A percentile compares a stretch with the other conserved stretches of the same genome.
phyloP scores from a whole-genome alignment of 257 asterid species.

The Solanum etuberosum region DNA sequence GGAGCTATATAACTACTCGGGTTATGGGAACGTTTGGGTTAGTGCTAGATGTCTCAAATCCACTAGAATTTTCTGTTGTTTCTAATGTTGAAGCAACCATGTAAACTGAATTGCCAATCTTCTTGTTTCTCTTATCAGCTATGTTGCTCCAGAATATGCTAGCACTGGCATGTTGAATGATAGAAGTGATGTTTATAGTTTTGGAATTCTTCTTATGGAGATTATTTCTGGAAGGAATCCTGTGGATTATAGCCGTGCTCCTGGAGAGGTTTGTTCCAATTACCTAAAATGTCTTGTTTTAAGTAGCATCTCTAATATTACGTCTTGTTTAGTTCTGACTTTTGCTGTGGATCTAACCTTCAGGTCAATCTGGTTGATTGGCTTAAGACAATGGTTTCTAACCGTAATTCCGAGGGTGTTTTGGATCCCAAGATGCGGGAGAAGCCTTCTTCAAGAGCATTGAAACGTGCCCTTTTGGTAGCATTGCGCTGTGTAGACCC shows the following conservation, averaged over 20 bases:
- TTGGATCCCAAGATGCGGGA: slow-evolving; percentile 20
- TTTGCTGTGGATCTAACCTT: not conserved
- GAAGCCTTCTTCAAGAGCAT: slow-evolving; percentile 23
- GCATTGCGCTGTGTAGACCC: slow-evolving; percentile 34
- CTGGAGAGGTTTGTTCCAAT: slow-evolving; percentile 15
- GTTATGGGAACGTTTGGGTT: slow-evolving; percentile 31
- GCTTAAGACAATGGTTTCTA: slow-evolving; percentile 29
- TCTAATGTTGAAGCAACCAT: not conserved
- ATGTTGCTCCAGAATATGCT: slow-evolving; percentile 31
- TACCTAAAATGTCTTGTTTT: not conserved
- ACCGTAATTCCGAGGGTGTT: slow-evolving; percentile 25
- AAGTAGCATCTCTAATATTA: not conserved
- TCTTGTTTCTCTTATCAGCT: slow-evolving; percentile 6
- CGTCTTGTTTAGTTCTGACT: not conserved
- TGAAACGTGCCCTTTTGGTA: slow-evolving; percentile 29
- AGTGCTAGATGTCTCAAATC: not conserved
- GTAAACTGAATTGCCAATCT: not conserved
- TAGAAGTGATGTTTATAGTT: slow-evolving; percentile 23
- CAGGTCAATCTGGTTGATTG: slow-evolving; percentile 18
- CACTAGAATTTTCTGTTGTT: not conserved
- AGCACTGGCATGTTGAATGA: slow-evolving; percentile 23
- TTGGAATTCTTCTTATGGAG: slow-evolving; percentile 19
- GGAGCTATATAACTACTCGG: slow-evolving; percentile 19
- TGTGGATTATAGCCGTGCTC: slow-evolving; percentile 20
- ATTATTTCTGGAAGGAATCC: slow-evolving; percentile 21